These are phyloP conservation scores for Canavalia ensiformis DNA, from an alignment of 306 rosid species.

Conservation along the genomic window DNA sequence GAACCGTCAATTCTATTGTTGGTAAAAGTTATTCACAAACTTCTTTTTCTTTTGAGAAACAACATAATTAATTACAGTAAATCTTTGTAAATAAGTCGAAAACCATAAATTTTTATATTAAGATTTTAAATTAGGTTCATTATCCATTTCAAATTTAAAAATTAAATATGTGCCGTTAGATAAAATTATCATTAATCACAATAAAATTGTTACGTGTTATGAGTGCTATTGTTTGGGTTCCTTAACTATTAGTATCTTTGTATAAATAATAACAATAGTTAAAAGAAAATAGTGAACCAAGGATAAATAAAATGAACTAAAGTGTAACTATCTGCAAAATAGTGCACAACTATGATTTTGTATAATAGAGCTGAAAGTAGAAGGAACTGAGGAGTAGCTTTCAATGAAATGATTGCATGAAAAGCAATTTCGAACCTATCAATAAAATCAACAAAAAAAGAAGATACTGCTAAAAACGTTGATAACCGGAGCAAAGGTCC, in stretches of 20 bases:
- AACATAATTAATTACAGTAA: no score
- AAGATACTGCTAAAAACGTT: constrained; percentile 11
- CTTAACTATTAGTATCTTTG: not conserved
- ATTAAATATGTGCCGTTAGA: not conserved
- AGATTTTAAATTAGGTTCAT: no score
- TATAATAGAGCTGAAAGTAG: not conserved
- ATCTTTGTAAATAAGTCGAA: no score
- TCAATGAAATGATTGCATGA: constrained; percentile 15
- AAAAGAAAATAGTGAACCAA: no score
- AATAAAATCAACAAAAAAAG: not conserved
- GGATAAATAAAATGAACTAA: no score
- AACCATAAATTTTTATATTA: no score
- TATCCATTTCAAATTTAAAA: not conserved
- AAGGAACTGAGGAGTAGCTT: not conserved
- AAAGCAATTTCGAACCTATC: constrained; percentile 1
- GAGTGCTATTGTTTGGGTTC: not conserved
- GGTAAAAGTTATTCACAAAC: no score
- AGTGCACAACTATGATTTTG: no score
- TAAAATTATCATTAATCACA: not conserved
- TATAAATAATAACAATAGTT: no score
- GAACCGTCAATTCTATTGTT: no score
- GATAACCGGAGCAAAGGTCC: constrained; percentile 3
- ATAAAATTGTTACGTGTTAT: not conserved
- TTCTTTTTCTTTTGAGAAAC: no score
- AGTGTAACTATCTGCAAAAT: no score